Conservation (phyloP, 2,329 filamentous ascomycete species). For the Nigrograna mackinnonii region DNA sequence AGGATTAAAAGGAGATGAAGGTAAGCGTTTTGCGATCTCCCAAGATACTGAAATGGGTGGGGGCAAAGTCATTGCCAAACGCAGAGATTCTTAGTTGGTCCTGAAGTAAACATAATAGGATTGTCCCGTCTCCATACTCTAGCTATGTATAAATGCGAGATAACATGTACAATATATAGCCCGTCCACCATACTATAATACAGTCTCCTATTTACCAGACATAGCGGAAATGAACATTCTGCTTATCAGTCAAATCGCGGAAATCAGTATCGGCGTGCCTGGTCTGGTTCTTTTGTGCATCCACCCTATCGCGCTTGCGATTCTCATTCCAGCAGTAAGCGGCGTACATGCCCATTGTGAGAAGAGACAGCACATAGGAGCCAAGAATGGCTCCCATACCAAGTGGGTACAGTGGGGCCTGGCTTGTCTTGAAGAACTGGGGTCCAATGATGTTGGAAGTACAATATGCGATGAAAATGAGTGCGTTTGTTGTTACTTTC, state of each 20-base stretch:
- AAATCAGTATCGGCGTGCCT: conserved; percentile 36
- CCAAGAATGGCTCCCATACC: conserved; percentile 29
- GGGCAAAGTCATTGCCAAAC: too few relatives aligned
- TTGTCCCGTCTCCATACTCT: too few relatives aligned
- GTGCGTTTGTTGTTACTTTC: conserved; percentile 38
- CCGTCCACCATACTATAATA: too few relatives aligned
- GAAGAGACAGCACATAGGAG: conserved; percentile 17
- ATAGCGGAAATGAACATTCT: conserved; percentile 29
- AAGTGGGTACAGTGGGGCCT: conserved; percentile 38
- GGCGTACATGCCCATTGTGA: conserved; percentile 33
- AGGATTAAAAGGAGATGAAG: too few relatives aligned
- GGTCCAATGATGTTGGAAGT: conserved; percentile 45
- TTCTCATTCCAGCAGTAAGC: conserved; percentile 36
- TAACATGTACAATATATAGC: too few relatives aligned
- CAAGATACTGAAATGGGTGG: too few relatives aligned
- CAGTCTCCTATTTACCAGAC: conserved; percentile 16
- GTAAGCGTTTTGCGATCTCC: too few relatives aligned
- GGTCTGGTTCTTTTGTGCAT: conserved; percentile 7
- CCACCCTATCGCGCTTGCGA: conserved; percentile 22
- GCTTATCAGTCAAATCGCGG: conserved; percentile 38
- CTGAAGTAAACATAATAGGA: too few relatives aligned
- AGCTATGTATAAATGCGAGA: too few relatives aligned
- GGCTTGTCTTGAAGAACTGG: conserved; percentile 40
- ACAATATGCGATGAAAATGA: conserved; percentile 45
- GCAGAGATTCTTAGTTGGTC: too few relatives aligned